Base-by-base conservation (phyloP, 1,139 yeast genomes). In the Pichia kudriavzevii region DNA sequence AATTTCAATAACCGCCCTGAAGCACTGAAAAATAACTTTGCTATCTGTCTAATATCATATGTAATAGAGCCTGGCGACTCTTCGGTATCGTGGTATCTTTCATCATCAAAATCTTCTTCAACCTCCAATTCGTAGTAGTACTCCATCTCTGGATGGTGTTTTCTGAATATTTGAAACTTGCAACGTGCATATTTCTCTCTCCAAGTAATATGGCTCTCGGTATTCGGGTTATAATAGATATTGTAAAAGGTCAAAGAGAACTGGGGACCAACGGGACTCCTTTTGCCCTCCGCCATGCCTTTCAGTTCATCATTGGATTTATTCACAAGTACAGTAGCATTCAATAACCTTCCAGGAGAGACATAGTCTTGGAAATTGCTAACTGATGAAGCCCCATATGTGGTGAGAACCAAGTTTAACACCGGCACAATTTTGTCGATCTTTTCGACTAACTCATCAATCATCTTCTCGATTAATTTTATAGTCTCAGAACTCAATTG, bases 381-480 rank as follows among this genome's bases (percentile, higher is more conserved):
- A 31, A 67, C 67, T 34, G 79, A 53, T 42, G 71, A 76, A 4
- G 81, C 79, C 0, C 91, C 91, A 14, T 81, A 74, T 0, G 93
- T 78, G 1, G 79, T 69, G 28, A 83, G 57, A 0, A 88, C 74
- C 11, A 83, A 60, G 41, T 75, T 77, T 14, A 83, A 67, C 24
- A 81, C 61, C 0, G 94, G 94, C 18, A 83, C 74, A 0, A 82
- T 69, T 34, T 76, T 81, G 43, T 79, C 83, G 22, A 82, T 77
- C 32, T 75, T 66, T 1, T 45, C 50, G 20, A 77, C 49, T 26
- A 82, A 56, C 14, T 56, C 62, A 26, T 60, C 55, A 61, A 79
- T 72, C 40, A 69, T 69, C 5, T 41, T 49, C 41, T 78, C 76
- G 4, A 79, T 75, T 20, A 60, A 52, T 30, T 57, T 58, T 1